Evolutionary conservation across 768 basidiomycete species (phyloP), one percentile per base, ranked within the genome.

Genomic region (Lanmaoa pseudosensibilis): DNA sequence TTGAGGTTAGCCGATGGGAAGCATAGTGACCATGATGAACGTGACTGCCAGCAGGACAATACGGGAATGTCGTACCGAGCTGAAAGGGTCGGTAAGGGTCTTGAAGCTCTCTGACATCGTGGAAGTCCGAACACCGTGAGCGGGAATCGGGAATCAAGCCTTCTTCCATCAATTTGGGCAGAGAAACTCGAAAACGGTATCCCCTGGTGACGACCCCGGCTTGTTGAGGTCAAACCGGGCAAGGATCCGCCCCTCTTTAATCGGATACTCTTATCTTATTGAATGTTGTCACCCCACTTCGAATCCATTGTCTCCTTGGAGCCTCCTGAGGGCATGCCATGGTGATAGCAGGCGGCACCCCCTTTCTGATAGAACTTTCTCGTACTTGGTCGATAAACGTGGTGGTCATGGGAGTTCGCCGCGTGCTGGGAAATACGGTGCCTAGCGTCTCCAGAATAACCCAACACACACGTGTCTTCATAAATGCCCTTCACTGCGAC

Each of bases 1-100:
- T n/a, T 23, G 44, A 25, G 11, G 18, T 16, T 27, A 52, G 46
- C 61, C 62, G 61, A 40, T 64, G 61, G 56, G 53, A 62, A 54
- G 11, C 16, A 16, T 13, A 5, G 25, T 25, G 2, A 21, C n/a
- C 21, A 30, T 32, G 18, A 46, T 38, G 6, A 23, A 36, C 15
- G 3, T 19, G 21, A 25, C 25, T 37, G 52, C 55, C 50, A 56
- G 55, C 59, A 37, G 41, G 34, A 54, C 38, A 27, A n/a, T 10
- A 11, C 8, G 36, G 16, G 18, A 19, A 47, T 19, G 18, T 47
- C 25, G 18, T 27, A n/a, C 50, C 27, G 41, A 50, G 41, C 21
- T 21, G 37, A 37, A 52, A 36, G 34, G 56, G 56, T 18, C 34
- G 34, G 21, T 30, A 47, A 13, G n/a, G 23, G 36, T 25, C 33